Evolutionary conservation across 805 yeast genomes (phyloP).

Genomic region (Myxozyma mucilagina): DNA sequence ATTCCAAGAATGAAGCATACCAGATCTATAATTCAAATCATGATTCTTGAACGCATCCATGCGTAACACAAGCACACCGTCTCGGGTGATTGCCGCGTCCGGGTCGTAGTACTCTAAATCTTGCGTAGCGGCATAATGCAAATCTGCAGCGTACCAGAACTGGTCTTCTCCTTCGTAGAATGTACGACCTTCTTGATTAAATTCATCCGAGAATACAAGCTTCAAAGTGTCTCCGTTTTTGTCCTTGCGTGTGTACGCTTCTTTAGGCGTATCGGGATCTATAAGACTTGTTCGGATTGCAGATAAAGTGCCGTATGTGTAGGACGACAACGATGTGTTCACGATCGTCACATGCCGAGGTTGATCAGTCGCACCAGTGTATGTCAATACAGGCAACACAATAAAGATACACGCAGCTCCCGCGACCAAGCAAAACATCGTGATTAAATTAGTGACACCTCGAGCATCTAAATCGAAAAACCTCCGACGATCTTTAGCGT

Average conservation of each 20-base stretch:
- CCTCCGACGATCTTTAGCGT: conserved; percentile 68
- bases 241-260: conserved; percentile 53
- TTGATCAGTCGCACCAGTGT: conserved; percentile 52
- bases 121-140: conserved; percentile 81
- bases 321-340: conserved; percentile 44
- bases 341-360: not conserved
- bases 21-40: conserved; percentile 78
- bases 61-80: conserved; percentile 67
- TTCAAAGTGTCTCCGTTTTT: conserved; percentile 67
- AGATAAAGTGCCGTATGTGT: conserved; percentile 56
- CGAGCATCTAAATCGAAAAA: conserved; percentile 43
- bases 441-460: conserved; percentile 40
- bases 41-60: conserved; percentile 85
- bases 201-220: conserved; percentile 87
- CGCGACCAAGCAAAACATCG: conserved; percentile 53
- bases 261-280: conserved; percentile 70
- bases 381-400: conserved; percentile 80
- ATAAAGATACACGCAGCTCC: conserved; percentile 72
- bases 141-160: conserved; percentile 81
- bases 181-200: conserved; percentile 84
- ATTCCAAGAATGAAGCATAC: conserved; percentile 93
- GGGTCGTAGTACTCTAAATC: conserved; percentile 97
- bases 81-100: conserved; percentile 75
- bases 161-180: conserved; percentile 91
- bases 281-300: conserved; percentile 63